A percentile compares a stretch with the other conserved stretches of the same genome.
Conservation (phyloP, 768 basidiomycete species). For the Russula griseocarnosa region DNA sequence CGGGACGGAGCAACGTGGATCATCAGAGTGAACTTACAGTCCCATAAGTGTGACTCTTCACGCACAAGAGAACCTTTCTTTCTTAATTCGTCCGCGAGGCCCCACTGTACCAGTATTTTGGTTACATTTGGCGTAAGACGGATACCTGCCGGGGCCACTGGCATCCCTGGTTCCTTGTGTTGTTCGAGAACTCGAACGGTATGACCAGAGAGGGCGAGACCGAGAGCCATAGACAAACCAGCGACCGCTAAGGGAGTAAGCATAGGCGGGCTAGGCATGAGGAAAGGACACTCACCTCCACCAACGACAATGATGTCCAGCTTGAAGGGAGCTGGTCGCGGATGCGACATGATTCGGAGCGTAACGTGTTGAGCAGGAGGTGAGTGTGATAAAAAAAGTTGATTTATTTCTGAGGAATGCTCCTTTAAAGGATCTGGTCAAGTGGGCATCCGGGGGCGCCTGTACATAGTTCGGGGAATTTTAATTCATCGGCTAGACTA, state of each 20-base stretch:
- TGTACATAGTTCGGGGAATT: not conserved
- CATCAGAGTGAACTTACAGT: slow-evolving; percentile 15
- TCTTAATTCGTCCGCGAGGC: slow-evolving; percentile 24
- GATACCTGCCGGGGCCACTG: slow-evolving; percentile 6
- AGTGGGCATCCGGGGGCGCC: slow-evolving; percentile 5
- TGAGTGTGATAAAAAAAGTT: not conserved
- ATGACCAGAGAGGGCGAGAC: slow-evolving; percentile 27
- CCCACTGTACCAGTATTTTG: slow-evolving; percentile 26
- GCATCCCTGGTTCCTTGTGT: not conserved
- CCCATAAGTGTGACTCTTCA: slow-evolving; percentile 19
- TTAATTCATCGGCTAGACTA: slow-evolving; percentile 19
- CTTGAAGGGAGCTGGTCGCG: slow-evolving; percentile 13
- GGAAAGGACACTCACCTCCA: slow-evolving; percentile 12
- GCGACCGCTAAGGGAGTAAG: slow-evolving; percentile 18
- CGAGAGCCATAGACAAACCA: slow-evolving; percentile 23
- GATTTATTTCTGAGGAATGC: not conserved
- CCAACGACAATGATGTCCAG: slow-evolving; percentile 27
- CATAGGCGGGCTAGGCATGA: not conserved
- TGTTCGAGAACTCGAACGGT: slow-evolving; percentile 27
- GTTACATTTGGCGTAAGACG: slow-evolving; percentile 26
- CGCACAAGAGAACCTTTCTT: slow-evolving; percentile 3
- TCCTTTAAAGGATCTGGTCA: not conserved
- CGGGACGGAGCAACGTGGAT: not conserved
- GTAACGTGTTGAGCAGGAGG: not conserved
- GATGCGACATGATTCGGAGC: slow-evolving; percentile 3